phyloP scores from a whole-genome alignment of 2,329 filamentous ascomycete genomes.

The Leptographium lundbergii region DNA sequence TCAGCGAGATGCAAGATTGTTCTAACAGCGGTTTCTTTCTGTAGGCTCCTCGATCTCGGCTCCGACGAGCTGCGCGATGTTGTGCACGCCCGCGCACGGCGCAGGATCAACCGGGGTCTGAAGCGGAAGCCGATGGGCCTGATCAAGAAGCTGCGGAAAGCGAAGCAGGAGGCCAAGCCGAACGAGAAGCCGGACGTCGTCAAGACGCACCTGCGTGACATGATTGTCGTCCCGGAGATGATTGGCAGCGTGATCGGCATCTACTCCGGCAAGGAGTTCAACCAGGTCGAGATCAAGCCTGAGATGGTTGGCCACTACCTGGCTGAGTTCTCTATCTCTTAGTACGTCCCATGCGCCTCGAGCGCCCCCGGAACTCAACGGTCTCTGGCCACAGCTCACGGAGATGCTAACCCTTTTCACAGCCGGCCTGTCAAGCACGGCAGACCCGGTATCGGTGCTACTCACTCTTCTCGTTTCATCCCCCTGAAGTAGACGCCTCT shows the following conservation, averaged over 20 bases:
- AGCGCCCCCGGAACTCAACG: too few relatives aligned
- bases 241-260: constrained; percentile 97
- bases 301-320: constrained; percentile 99
- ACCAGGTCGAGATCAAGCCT: constrained; percentile 99
- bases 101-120: constrained; percentile 98
- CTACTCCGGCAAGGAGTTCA: constrained; percentile 99
- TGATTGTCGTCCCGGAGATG: constrained; percentile 99
- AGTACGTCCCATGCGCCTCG: constrained; percentile 49
- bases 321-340: constrained; percentile 99
- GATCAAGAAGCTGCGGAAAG: constrained; percentile 99
- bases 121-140: constrained; percentile 99
- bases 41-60: constrained; percentile 92
- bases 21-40: neutral
- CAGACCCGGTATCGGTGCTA: constrained; percentile 99
- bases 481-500: constrained; percentile 77
- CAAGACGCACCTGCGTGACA: constrained; percentile 99
- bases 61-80: constrained; percentile 99
- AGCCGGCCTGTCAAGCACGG: constrained; percentile 99
- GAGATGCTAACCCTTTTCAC: constrained; percentile 13
- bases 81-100: constrained; percentile 95
- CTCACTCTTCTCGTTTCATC: constrained; percentile 99
- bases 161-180: constrained; percentile 96
- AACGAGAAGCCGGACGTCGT: constrained; percentile 99
- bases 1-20: neutral
- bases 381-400: too few relatives aligned